These are phyloP conservation scores for Populus euphratica DNA, from an alignment of 345 rosid species.

Conservation along the genomic window DNA sequence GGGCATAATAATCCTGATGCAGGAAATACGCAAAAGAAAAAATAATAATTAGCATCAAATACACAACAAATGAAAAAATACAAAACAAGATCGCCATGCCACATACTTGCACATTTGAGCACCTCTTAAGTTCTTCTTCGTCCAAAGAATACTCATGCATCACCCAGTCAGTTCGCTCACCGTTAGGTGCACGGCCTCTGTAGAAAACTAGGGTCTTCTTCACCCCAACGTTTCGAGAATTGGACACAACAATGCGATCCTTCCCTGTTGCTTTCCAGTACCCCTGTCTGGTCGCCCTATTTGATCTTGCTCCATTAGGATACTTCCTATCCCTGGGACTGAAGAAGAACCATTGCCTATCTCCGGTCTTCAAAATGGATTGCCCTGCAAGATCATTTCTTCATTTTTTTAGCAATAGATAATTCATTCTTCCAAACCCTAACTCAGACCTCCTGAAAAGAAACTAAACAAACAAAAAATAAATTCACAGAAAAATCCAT, in stretches of 20 bases:
- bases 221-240: constrained; percentile 59
- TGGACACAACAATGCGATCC: constrained; percentile 54
- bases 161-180: constrained; percentile 89
- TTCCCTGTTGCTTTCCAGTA: constrained; percentile 95
- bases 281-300: constrained; percentile 67
- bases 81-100: not conserved
- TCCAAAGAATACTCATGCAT: constrained; percentile 89
- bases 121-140: constrained; percentile 69
- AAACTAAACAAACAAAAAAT: not conserved
- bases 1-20: constrained; percentile 61
- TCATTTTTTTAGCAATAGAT: constrained; percentile 6
- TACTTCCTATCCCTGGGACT: constrained; percentile 80
- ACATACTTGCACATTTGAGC: constrained; percentile 59
- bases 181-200: constrained; percentile 75
- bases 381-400: constrained; percentile 36
- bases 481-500: not conserved
- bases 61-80: not conserved
- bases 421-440: not conserved
- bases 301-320: constrained; percentile 86
- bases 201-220: constrained; percentile 88
- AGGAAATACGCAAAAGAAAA: not conserved
- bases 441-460: not conserved
- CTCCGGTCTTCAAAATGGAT: constrained; percentile 64
- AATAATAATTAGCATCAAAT: constrained; percentile 3
- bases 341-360: constrained; percentile 93